Evolutionary conservation across 768 basidiomycete species (phyloP).

Genomic region (Gymnopilus junonius): DNA sequence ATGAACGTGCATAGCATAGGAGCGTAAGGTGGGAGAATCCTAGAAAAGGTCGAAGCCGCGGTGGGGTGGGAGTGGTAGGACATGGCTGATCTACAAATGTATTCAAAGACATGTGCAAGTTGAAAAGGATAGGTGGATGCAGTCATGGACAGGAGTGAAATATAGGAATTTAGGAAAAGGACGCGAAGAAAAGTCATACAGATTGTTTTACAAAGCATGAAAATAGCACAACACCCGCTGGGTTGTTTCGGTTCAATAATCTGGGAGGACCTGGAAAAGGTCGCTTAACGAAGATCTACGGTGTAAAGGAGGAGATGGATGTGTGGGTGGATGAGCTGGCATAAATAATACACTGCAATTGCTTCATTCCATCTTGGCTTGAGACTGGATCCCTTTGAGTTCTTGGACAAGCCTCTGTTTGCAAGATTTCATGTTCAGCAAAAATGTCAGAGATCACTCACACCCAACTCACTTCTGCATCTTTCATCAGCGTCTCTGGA

Average conservation of each 20-base stretch:
- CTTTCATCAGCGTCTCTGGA: slow-evolving; percentile 50
- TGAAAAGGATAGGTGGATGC: neutral
- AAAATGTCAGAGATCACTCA: neutral
- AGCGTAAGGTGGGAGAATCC: neutral
- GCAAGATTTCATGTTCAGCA: slow-evolving; percentile 1
- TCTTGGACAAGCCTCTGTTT: slow-evolving; percentile 67
- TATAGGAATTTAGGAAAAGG: neutral
- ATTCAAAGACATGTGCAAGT: neutral
- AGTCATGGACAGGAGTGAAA: neutral
- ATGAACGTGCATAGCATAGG: neutral
- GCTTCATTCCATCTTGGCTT: neutral
- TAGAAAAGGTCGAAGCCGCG: neutral
- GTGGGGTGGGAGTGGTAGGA: neutral
- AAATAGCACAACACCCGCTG: slow-evolving; percentile 21
- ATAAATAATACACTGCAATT: neutral
- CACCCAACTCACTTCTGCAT: slow-evolving; percentile 54
- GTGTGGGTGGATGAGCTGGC: slow-evolving; percentile 3
- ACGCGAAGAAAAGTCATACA: slow-evolving; percentile 17
- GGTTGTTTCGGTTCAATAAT: neutral
- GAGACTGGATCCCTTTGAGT: slow-evolving; percentile 47
- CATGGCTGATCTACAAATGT: neutral
- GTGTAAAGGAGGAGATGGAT: neutral
- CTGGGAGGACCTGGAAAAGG: slow-evolving; percentile 11
- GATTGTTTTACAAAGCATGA: slow-evolving; percentile 22
- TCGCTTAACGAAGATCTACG: slow-evolving; percentile 11